Base-by-base conservation (phyloP, 108 stramenopile genomes). In the Nannochloropsis gaditana region DNA sequence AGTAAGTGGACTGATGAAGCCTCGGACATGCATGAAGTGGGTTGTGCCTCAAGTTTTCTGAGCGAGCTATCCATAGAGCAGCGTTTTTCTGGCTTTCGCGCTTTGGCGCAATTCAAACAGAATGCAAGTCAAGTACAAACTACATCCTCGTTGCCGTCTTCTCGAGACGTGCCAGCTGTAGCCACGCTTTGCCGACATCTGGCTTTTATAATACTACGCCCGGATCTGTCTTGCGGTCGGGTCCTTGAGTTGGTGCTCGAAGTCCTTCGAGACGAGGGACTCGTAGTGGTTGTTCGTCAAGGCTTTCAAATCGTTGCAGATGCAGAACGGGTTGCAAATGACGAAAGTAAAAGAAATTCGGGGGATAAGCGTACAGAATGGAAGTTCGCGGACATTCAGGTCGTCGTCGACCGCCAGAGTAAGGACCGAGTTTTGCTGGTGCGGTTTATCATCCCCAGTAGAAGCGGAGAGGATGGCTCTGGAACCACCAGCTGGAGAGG, bases 11-110 rank as follows among this genome's bases (percentile, higher is more conserved):
- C 19, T n/a, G 59, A 73, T 15, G 59, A 73, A n/a, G 59, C 15
- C 59, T n/a, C 15, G 59, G 59, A 73, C 59, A 73, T 73, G 59
- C 59, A 73, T 6, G 59, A 73, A n/a, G 59, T 73, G n/a, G 59
- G 59, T n/a, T 73, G 59, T 73, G 59, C 59, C 59, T 73, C 59
- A n/a, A 73, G 3, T 15, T 73, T 15, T n/a, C 6, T 73, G 59
- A 73, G 59, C n/a, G 59, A 73, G 59, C 59, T 73, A n/a, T 73
- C 59, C 19, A 73, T 73, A 15, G 19, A 73, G 2, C 59, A 73
- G 59, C 59, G 59, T n/a, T 73, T 73, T n/a, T 73, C n/a, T 8
- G 59, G 59, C 8, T n/a, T 73, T 15, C 15, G 59, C 1, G 59
- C 15, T 73, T 15, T 73, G 59, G 59, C 59, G 4, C 31, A 31